phyloP scores from a whole-genome alignment of 2,329 filamentous ascomycete species.

The Botrytis galanthina region DNA sequence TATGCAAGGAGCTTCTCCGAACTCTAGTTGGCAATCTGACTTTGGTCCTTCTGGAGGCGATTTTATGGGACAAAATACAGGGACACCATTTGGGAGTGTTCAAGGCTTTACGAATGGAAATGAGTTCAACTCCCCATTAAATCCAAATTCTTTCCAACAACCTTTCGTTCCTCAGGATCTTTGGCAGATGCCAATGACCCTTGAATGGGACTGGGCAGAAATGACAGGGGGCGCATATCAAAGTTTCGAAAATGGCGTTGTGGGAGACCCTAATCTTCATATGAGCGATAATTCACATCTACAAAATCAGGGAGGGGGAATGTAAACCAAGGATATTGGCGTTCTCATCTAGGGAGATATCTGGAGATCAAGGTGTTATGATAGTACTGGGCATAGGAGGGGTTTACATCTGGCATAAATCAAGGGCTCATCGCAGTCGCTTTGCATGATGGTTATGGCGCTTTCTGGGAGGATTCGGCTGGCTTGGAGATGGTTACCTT shows the following conservation, averaged over 20 bases:
- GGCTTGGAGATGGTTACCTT: not conserved
- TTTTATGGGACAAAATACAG: conserved; percentile 31
- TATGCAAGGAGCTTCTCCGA: conserved; percentile 29
- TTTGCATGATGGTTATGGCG: conserved; percentile 14
- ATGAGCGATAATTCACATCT: conserved; percentile 32
- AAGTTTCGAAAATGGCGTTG: conserved; percentile 58
- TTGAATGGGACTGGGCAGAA: conserved; percentile 74
- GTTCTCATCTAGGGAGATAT: not conserved
- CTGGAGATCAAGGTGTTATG: not conserved
- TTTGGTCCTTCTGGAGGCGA: conserved; percentile 26
- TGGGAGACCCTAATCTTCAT: conserved; percentile 33
- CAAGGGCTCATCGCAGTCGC: conserved; percentile 3
- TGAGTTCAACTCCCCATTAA: conserved; percentile 35
- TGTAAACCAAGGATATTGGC: conserved; percentile 9
- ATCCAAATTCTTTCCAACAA: conserved; percentile 63
- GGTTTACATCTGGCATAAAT: not conserved
- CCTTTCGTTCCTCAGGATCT: conserved; percentile 90
- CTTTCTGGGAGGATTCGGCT: not conserved
- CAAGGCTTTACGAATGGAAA: conserved; percentile 33
- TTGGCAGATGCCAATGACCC: conserved; percentile 92
- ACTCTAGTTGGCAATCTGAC: conserved; percentile 29
- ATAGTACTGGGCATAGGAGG: conserved; percentile 1
- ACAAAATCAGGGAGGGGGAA: conserved; percentile 28
- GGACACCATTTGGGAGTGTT: conserved; percentile 35
- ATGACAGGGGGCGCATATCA: conserved; percentile 65